Conservation (phyloP, 2,329 filamentous ascomycete species). For the Fusarium buharicum region DNA sequence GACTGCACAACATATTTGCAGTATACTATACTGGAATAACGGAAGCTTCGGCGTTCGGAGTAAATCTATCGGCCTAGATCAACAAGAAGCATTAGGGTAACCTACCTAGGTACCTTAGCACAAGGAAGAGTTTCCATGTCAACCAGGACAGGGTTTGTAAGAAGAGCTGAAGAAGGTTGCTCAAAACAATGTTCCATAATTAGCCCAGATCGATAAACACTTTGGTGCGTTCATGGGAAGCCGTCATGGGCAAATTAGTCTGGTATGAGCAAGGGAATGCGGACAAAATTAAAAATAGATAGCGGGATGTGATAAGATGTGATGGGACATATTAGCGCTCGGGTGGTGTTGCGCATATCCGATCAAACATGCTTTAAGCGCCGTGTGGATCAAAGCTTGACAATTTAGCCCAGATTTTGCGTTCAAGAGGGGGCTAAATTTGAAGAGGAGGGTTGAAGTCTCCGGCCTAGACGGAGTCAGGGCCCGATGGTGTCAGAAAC, state of each 20-base stretch:
- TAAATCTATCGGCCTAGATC: constrained; percentile 10
- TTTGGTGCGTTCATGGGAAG: constrained; percentile 21
- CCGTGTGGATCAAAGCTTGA: constrained; percentile 15
- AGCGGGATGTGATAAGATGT: constrained; percentile 35
- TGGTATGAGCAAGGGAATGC: constrained; percentile 25
- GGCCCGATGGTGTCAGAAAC: constrained; percentile 14
- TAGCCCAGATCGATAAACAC: constrained; percentile 31
- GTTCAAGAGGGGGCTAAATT: constrained; percentile 24
- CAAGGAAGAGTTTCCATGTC: constrained; percentile 10
- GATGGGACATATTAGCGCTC: constrained; percentile 43
- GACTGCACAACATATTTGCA: too few species aligned
- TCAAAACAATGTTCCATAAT: constrained; percentile 39
- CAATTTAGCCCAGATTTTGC: constrained; percentile 45
- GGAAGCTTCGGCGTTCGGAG: constrained; percentile 34
- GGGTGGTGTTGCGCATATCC: constrained; percentile 31
- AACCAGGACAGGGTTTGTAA: constrained; percentile 21
- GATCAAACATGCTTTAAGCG: constrained; percentile 42
- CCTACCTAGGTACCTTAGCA: constrained; percentile 22
- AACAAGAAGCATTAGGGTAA: constrained; percentile 12
- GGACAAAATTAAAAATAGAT: constrained; percentile 54
- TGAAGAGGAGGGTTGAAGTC: constrained; percentile 27
- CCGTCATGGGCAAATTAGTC: constrained; percentile 36
- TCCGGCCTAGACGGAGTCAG: constrained; percentile 21
- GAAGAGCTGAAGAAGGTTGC: not conserved
- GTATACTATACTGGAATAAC: not conserved